Evolutionary conservation across 2,329 filamentous ascomycete species (phyloP), one percentile per base, ranked within the genome.

Genomic region (Exophiala spinifera): DNA sequence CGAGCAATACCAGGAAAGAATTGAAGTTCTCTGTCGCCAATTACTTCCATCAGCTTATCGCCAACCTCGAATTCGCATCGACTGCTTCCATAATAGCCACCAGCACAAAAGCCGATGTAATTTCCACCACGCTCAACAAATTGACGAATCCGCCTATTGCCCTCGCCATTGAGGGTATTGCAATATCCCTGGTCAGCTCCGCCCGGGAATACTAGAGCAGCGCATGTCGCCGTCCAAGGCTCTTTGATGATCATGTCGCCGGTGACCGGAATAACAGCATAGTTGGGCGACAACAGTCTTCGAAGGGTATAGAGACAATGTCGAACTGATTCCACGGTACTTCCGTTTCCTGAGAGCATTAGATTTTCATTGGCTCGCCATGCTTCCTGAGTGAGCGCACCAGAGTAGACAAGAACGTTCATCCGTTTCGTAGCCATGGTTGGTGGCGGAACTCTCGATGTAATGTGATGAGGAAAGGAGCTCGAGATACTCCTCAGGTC

Each of bases 141-240:
- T 62, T 92, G 86, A 51, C 80, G 77, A 69, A 99, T 96, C 61
- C 83, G 81, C 33, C 87, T 81, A 70, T 97, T 99, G 1, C 92
- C 94, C 49, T 84, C 79, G 33, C 94, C 94, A 69, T 97, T 94
- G 60, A 99, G 80, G 2, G 84, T 85, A 23, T 88, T 85, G 70
- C 91, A 95, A 71, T 96, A 99, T 46, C 88, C 89, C 48, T 95
- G 78, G 67, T 99, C 94, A n/a, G 89, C 92, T 28, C 94, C 94
- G 19, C 94, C 94, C 1, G 94, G 94, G 49, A 99, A 84, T 1
- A 97, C 91, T 5, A 99, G 80, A 8, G 97, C 80, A 0, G 91
- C 90, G 69, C 92, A 97, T 1, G 89, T 87, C 2, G 87, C 76
- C 1, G 84, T 80, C 94, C 94, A 99, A 11, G 94, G 94, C 70